Conservation (phyloP, 1,139 yeast species). For the Saccharomycopsis hybrid region DNA sequence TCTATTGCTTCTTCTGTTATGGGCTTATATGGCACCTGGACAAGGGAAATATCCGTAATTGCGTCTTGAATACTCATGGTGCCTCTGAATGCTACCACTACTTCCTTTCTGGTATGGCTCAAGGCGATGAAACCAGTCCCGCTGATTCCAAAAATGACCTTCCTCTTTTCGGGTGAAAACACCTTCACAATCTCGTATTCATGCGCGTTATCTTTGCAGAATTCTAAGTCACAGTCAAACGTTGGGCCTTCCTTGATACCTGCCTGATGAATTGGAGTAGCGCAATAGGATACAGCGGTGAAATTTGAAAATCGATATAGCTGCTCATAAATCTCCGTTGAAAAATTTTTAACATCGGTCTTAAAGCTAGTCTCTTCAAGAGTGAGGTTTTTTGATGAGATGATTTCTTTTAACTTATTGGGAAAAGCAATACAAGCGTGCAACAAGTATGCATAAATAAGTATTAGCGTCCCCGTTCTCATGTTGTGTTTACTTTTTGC, state of each 20-base stretch:
- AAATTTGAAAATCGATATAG: constrained; percentile 15
- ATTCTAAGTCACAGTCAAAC: constrained; percentile 15
- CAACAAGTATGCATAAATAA: too few relatives aligned
- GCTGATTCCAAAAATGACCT: neutral
- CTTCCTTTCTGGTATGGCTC: constrained; percentile 12
- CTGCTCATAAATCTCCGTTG: constrained; percentile 11
- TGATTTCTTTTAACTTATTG: too few relatives aligned
- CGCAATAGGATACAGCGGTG: constrained; percentile 18
- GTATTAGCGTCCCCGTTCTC: too few relatives aligned
- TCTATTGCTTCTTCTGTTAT: neutral
- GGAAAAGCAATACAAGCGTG: too few relatives aligned
- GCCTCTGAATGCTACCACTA: constrained; percentile 17
- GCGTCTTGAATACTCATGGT: constrained; percentile 12
- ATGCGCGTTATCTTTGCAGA: constrained; percentile 11
- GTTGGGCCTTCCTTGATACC: constrained; percentile 5
- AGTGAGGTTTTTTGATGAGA: too few relatives aligned
- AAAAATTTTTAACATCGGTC: neutral
- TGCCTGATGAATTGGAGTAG: neutral
- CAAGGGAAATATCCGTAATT: constrained; percentile 4
- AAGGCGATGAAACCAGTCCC: constrained; percentile 18
- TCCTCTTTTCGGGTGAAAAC: constrained; percentile 6
- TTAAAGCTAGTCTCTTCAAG: neutral
- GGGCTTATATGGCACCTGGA: constrained; percentile 6
- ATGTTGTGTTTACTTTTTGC: too few relatives aligned
- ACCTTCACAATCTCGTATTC: constrained; percentile 13